Percentiles rank a stretch among this genome's conserved stretches.
These are phyloP conservation scores for Athelia psychrophila DNA, from an alignment of 1,284 basidiomycete genomes.

Conservation along the genomic window DNA sequence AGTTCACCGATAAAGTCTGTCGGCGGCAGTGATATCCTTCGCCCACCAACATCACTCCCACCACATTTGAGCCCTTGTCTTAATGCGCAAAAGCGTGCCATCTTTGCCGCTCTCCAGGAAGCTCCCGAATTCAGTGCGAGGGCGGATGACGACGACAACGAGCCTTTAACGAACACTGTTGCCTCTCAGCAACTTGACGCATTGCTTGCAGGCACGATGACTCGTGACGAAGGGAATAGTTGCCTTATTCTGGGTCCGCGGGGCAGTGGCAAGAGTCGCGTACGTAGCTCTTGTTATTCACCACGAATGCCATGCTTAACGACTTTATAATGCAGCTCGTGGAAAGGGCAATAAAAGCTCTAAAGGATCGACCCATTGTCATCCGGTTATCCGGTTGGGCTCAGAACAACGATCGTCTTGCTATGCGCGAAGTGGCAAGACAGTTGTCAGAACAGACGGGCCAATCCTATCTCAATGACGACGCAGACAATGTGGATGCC, in stretches of 20 bases:
- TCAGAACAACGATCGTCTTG: constrained; percentile 82
- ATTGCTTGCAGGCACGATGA: constrained; percentile 70
- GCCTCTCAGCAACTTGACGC: constrained; percentile 55
- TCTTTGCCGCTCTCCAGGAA: constrained; percentile 46
- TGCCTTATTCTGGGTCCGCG: constrained; percentile 82
- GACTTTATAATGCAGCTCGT: constrained; percentile 43
- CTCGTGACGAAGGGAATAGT: constrained; percentile 86
- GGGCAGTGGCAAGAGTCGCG: constrained; percentile 82
- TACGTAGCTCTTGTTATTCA: constrained; percentile 34
- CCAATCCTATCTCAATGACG: constrained; percentile 44
- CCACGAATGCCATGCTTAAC: constrained; percentile 2
- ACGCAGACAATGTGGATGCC: constrained; percentile 27
- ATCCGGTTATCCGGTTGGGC: constrained; percentile 84
- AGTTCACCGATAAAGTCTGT: too few relatives aligned
- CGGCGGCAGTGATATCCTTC: constrained; percentile 1
- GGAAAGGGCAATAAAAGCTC: constrained; percentile 47
- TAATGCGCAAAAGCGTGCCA: constrained; percentile 54
- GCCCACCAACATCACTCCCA: constrained; percentile 26
- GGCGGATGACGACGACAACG: constrained; percentile 27
- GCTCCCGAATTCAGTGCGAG: constrained; percentile 25
- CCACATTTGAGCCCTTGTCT: constrained; percentile 40
- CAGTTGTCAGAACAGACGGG: constrained; percentile 76
- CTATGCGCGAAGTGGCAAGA: constrained; percentile 89
- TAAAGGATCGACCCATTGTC: constrained; percentile 57
- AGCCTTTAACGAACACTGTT: constrained; percentile 41